Percentiles rank a stretch among this genome's conserved stretches.
Evolutionary conservation across 2,329 filamentous ascomycete species (phyloP).

Genomic region (Pleochaeta shiraiana): DNA sequence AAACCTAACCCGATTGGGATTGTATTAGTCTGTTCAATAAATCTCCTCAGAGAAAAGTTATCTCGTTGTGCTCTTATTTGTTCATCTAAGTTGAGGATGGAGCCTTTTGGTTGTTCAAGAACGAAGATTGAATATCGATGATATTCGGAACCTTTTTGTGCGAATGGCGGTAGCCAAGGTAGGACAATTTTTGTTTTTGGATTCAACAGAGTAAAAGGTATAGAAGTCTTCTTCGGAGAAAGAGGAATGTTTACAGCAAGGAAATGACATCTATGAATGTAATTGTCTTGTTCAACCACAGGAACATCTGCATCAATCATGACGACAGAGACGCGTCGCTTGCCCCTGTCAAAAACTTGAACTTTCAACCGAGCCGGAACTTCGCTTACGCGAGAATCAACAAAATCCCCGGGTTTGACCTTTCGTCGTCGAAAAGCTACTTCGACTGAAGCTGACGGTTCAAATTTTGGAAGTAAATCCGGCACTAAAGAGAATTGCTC

Average conservation of each 20-base stretch:
- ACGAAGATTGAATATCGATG: conserved; percentile 73
- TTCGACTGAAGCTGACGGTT: conserved; percentile 58
- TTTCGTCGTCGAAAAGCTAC: conserved; percentile 54
- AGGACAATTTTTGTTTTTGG: conserved; percentile 39
- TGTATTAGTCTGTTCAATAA: conserved; percentile 46
- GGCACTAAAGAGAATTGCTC: conserved; percentile 71
- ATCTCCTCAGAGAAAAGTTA: conserved; percentile 52
- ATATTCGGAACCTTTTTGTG: conserved; percentile 78
- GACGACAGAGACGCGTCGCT: conserved; percentile 63
- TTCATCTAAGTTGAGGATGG: conserved; percentile 25
- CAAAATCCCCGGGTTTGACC: conserved; percentile 54
- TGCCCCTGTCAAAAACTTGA: conserved; percentile 64
- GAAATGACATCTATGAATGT: conserved; percentile 68
- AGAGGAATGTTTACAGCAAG: conserved; percentile 55
- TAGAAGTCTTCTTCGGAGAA: conserved; percentile 33
- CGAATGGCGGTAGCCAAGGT: conserved; percentile 69
- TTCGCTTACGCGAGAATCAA: conserved; percentile 55
- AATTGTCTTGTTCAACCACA: conserved; percentile 49
- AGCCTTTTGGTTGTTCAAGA: conserved; percentile 50
- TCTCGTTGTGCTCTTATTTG: conserved; percentile 35
- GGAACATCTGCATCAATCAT: conserved; percentile 87
- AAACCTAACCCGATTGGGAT: conserved; percentile 62
- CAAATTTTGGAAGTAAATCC: conserved; percentile 63
- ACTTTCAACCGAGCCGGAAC: conserved; percentile 53
- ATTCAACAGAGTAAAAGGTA: conserved; percentile 43